A percentile compares a stretch with the other conserved stretches of the same genome.
Conservation (phyloP, 164 flowering plant genomes). For the Macadamia integrifolia region DNA sequence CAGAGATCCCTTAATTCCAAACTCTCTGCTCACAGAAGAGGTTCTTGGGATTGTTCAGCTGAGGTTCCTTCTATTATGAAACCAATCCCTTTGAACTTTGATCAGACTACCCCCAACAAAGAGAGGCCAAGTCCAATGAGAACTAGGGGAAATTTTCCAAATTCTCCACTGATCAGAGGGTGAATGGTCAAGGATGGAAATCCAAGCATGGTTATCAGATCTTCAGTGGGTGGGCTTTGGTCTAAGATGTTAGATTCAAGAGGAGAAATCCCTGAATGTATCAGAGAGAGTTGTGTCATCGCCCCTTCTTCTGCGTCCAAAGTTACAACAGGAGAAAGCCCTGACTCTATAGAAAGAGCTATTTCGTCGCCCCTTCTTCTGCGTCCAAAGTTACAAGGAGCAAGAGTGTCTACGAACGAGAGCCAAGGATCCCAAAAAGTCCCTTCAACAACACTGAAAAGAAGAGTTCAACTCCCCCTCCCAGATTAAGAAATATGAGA, state of each 20-base stretch:
- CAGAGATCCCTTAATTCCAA: constrained; percentile 9
- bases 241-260: constrained; percentile 47
- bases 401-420: not conserved
- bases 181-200: constrained; percentile 39
- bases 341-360: constrained; percentile 1
- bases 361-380: not conserved
- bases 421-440: not conserved
- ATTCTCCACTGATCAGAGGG: constrained; percentile 32
- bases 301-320: constrained; percentile 3
- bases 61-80: constrained; percentile 41
- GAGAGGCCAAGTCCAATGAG: constrained; percentile 29
- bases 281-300: not conserved
- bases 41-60: constrained; percentile 62
- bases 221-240: constrained; percentile 54
- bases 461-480: constrained; percentile 80
- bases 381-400: too few species aligned
- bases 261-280: constrained; percentile 41
- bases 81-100: constrained; percentile 67
- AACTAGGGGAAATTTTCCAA: constrained; percentile 9
- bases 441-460: constrained; percentile 25
- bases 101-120: constrained; percentile 65
- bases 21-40: constrained; percentile 41
- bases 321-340: constrained; percentile 58
- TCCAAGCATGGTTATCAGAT: constrained; percentile 25
- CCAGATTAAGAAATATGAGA: constrained; percentile 41